Evolutionary conservation across 306 rosid genomes (phyloP).

Genomic region (Potentilla sterilis): DNA sequence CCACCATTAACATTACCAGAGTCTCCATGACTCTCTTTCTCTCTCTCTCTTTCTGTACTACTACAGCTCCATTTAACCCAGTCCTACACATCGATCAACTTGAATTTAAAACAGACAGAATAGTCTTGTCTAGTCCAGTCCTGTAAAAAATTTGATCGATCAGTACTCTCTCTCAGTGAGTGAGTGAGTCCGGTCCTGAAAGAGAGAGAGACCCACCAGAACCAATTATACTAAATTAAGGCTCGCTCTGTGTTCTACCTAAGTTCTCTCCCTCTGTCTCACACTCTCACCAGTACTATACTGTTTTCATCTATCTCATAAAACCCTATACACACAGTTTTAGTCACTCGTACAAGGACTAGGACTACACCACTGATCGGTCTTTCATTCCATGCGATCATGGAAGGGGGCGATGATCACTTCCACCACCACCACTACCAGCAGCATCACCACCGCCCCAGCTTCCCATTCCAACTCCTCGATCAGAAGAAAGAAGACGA

Average conservation of each 20-base stretch:
- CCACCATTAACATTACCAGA: slow-evolving; percentile 2
- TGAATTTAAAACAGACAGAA: slow-evolving; percentile 16
- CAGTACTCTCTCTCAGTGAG: not conserved
- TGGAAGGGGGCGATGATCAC: slow-evolving; percentile 82
- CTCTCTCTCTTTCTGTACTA: not conserved
- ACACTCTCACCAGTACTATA: not conserved
- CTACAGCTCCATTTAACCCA: slow-evolving; percentile 5
- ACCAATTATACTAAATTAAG: slow-evolving; percentile 17
- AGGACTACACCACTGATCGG: not conserved
- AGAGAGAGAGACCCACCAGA: slow-evolving; percentile 20
- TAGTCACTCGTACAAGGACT: not conserved
- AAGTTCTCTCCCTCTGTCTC: not conserved
- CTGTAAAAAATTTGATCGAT: not conserved
- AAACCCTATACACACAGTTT: slow-evolving; percentile 19
- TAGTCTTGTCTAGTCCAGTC: not conserved
- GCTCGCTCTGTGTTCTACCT: not conserved
- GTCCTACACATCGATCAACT: slow-evolving; percentile 21
- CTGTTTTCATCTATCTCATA: not conserved
- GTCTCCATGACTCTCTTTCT: not conserved
- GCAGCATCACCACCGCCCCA: slow-evolving; percentile 55
- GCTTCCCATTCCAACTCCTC: slow-evolving; percentile 80
- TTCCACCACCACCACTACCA: slow-evolving; percentile 39
- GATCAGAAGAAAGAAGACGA: slow-evolving; percentile 78
- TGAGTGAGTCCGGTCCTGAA: not conserved
- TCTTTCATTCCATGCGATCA: slow-evolving; percentile 53